Evolutionary conservation across 2,329 filamentous ascomycete species (phyloP).

Genomic region (Aspergillus sp.): DNA sequence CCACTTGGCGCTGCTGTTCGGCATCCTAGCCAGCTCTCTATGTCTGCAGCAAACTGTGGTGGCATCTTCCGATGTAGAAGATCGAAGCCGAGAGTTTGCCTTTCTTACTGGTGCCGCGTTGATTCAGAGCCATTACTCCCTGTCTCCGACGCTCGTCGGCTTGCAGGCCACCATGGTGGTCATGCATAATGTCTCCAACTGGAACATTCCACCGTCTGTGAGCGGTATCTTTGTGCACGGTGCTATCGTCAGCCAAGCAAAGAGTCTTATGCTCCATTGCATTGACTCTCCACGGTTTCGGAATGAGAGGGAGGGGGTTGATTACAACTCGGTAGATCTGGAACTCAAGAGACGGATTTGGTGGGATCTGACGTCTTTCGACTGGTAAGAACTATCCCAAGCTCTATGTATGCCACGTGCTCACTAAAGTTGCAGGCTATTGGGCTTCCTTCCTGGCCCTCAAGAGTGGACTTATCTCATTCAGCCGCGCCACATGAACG

Average conservation of each 20-base stretch:
- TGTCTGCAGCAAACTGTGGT: slow-evolving; percentile 28
- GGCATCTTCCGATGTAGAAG: slow-evolving; percentile 22
- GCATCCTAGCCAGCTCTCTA: slow-evolving; percentile 34
- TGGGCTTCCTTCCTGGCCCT: slow-evolving; percentile 45
- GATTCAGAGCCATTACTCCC: slow-evolving; percentile 32
- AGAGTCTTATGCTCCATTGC: slow-evolving; percentile 39
- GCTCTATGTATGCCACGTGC: too few relatives aligned
- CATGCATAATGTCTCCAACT: slow-evolving; percentile 30
- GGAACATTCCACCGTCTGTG: slow-evolving; percentile 26
- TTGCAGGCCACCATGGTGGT: slow-evolving; percentile 37
- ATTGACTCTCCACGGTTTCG: slow-evolving; percentile 30
- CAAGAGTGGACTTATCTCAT: slow-evolving; percentile 49
- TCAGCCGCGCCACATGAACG: slow-evolving; percentile 44
- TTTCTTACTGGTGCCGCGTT: slow-evolving; percentile 35
- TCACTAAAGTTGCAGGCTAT: slow-evolving; percentile 30
- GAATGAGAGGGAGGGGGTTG: slow-evolving; percentile 19
- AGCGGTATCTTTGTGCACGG: slow-evolving; percentile 28
- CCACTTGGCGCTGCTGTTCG: slow-evolving; percentile 38
- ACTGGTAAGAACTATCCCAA: slow-evolving; percentile 37
- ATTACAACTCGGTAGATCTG: slow-evolving; percentile 27
- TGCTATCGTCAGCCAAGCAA: slow-evolving; percentile 33
- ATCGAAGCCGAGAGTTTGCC: slow-evolving; percentile 28
- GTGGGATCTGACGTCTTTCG: slow-evolving; percentile 48
- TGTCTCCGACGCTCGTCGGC: slow-evolving; percentile 34
- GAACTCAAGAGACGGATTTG: slow-evolving; percentile 46